phyloP scores from a whole-genome alignment of 2,329 filamentous ascomycete genomes.

The Zelopaecilomyces penicillatus region DNA sequence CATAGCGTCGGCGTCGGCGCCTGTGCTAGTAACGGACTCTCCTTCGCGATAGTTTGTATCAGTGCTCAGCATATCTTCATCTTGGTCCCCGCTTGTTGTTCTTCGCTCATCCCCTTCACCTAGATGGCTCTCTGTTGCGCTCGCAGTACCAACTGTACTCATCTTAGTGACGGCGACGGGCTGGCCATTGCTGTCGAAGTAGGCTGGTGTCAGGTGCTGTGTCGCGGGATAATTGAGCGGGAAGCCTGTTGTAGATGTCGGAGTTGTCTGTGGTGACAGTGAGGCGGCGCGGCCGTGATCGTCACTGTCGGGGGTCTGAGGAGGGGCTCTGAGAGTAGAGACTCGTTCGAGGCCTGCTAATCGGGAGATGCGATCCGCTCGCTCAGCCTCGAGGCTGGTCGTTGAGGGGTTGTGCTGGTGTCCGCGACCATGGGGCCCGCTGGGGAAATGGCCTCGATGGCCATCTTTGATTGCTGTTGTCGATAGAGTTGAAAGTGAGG shows the following conservation, averaged over 20 bases:
- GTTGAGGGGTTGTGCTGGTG: constrained; percentile 52
- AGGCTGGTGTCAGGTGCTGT: constrained; percentile 51
- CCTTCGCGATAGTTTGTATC: constrained; percentile 52
- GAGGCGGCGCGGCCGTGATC: constrained; percentile 24
- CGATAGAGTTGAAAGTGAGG: constrained; percentile 82
- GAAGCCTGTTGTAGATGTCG: constrained; percentile 39
- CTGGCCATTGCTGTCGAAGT: constrained; percentile 72
- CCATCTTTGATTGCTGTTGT: constrained; percentile 96
- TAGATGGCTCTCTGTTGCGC: constrained; percentile 67
- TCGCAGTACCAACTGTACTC: constrained; percentile 86
- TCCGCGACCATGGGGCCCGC: constrained; percentile 41
- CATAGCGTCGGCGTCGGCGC: constrained; percentile 37
- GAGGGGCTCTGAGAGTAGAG: constrained; percentile 58
- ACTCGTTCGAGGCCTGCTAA: constrained; percentile 86
- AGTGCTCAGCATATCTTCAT: constrained; percentile 65
- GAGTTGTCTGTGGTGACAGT: constrained; percentile 41
- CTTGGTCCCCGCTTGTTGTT: constrained; percentile 46
- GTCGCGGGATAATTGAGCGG: constrained; percentile 29
- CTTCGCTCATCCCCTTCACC: constrained; percentile 46
- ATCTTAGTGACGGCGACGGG: constrained; percentile 63
- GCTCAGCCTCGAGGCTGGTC: constrained; percentile 79
- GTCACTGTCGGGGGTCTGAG: constrained; percentile 23
- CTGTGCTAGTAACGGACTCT: constrained; percentile 49
- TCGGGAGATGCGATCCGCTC: constrained; percentile 89
- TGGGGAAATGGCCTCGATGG: constrained; percentile 70